Evolutionary conservation across 2,329 filamentous ascomycete genomes (phyloP).

Genomic region (Zymoseptoria ardabiliae): DNA sequence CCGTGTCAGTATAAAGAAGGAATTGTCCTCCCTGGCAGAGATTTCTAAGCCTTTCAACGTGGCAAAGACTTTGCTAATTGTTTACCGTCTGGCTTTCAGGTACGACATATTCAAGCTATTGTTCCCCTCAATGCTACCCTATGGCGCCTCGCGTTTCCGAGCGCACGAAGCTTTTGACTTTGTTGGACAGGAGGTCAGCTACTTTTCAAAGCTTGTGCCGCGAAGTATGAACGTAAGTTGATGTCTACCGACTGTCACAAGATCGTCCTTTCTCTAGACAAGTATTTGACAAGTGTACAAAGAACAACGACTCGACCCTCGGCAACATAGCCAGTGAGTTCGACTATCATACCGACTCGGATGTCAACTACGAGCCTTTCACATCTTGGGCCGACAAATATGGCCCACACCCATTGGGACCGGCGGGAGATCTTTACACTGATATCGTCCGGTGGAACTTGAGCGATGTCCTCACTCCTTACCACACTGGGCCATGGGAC

Average conservation of each 20-base stretch:
- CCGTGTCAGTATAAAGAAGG: conserved; percentile 26
- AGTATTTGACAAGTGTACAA: conserved; percentile 8
- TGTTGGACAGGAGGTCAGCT: conserved; percentile 37
- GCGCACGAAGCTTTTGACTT: conserved; percentile 42
- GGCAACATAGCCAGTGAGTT: conserved; percentile 36
- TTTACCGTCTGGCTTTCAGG: neutral
- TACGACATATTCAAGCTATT: conserved; percentile 56
- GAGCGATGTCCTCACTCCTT: conserved; percentile 36
- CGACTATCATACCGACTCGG: conserved; percentile 41
- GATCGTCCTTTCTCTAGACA: conserved; percentile 26
- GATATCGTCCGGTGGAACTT: conserved; percentile 48
- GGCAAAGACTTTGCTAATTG: neutral
- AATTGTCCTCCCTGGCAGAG: too few relatives aligned
- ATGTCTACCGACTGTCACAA: neutral
- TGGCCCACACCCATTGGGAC: conserved; percentile 32
- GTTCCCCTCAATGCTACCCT: conserved; percentile 45
- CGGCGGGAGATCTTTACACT: conserved; percentile 49
- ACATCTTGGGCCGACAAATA: conserved; percentile 41
- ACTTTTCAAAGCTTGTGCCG: conserved; percentile 27
- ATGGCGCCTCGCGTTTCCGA: conserved; percentile 46
- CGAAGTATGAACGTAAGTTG: conserved; percentile 19
- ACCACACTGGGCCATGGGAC: conserved; percentile 30
- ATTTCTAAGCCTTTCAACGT: conserved; percentile 15
- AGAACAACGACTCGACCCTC: conserved; percentile 34
- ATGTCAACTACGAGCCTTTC: conserved; percentile 45